Conservation (phyloP, 2,329 filamentous ascomycete genomes). For the Talaromyces sp. region DNA sequence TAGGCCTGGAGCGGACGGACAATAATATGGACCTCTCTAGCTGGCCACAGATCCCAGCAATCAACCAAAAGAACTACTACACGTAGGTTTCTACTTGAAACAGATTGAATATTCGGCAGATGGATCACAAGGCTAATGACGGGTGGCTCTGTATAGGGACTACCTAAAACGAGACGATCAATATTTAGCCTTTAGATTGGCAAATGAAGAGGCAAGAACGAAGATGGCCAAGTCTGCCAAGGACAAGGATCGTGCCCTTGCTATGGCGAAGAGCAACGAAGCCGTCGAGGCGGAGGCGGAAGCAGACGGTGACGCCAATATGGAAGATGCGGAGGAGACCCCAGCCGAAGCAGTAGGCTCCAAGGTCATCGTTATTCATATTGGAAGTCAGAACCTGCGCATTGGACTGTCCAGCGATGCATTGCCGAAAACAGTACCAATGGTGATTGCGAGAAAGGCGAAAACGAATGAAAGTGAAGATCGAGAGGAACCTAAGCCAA, state of each 20-base stretch:
- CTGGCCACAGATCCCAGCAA: conserved; percentile 90
- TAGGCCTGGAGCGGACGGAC: conserved; percentile 93
- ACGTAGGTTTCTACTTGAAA: conserved; percentile 62
- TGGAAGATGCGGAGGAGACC: conserved; percentile 58
- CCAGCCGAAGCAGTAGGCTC: conserved; percentile 71
- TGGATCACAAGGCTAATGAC: conserved; percentile 17
- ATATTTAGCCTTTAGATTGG: conserved; percentile 82
- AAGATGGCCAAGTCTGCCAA: conserved; percentile 82
- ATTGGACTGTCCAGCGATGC: conserved; percentile 96
- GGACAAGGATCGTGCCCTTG: conserved; percentile 82
- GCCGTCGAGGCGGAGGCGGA: conserved; percentile 52
- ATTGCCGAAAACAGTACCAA: conserved; percentile 89
- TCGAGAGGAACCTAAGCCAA: conserved; percentile 75
- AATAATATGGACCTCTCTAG: conserved; percentile 96
- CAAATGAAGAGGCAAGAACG: conserved; percentile 83
- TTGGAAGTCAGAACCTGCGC: conserved; percentile 91
- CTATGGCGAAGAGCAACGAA: conserved; percentile 71
- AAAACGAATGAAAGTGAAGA: conserved; percentile 79
- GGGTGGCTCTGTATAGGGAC: conserved; percentile 60
- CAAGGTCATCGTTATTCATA: conserved; percentile 92
- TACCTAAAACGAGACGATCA: conserved; percentile 99
- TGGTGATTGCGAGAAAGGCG: conserved; percentile 83
- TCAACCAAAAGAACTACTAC: conserved; percentile 99
- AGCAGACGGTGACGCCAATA: conserved; percentile 57
- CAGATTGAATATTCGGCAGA: background rate